phyloP scores from a whole-genome alignment of 441 rosid genomes.

The Syzygium malaccense region DNA sequence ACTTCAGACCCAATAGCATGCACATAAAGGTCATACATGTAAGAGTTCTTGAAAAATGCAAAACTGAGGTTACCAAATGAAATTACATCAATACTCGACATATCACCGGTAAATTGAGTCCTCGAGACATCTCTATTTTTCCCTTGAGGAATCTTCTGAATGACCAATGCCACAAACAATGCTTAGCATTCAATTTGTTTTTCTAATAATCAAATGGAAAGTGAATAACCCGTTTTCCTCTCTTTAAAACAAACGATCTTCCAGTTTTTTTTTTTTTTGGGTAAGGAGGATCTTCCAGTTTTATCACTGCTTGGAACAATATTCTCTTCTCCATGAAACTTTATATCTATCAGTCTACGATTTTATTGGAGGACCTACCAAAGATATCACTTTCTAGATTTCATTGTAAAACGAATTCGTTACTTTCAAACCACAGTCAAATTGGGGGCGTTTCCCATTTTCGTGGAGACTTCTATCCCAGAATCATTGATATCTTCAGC shows the following conservation, averaged over 20 bases:
- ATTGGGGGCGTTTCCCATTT: neutral
- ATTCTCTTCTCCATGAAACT: neutral
- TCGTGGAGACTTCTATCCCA: neutral
- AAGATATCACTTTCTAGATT: neutral
- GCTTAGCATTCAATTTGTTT: neutral
- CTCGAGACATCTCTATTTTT: neutral
- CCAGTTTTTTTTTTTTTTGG: no score
- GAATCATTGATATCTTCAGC: neutral
- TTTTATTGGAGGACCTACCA: neutral
- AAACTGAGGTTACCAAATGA: rapidly evolving
- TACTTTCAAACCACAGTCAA: neutral
- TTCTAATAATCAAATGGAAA: neutral
- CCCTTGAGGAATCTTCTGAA: neutral
- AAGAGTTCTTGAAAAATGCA: neutral
- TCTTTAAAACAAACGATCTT: neutral
- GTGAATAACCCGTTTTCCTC: neutral
- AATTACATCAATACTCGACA: neutral
- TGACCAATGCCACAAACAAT: neutral
- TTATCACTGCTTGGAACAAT: neutral
- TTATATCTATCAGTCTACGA: neutral
- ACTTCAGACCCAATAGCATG: neutral
- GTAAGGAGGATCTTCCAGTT: neutral
- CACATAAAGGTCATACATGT: neutral
- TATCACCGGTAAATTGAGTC: rapidly evolving
- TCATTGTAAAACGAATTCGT: neutral